These are phyloP conservation scores for Clathrospora elynae DNA, from an alignment of 2,329 filamentous ascomycete species.

Conservation along the genomic window DNA sequence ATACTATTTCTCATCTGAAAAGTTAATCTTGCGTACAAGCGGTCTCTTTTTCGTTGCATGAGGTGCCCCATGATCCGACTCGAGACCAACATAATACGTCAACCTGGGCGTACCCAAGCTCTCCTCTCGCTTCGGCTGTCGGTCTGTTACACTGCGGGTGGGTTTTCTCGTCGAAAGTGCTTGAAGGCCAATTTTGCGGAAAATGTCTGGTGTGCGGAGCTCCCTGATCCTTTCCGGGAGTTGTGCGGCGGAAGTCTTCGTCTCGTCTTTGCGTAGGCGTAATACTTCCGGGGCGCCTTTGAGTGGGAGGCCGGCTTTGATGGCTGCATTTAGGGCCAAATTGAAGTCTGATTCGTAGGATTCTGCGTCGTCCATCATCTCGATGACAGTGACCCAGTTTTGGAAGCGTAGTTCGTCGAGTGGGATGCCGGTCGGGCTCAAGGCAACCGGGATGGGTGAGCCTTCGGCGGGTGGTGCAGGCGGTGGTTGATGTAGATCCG, in stretches of 20 bases:
- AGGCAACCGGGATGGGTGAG: constrained; percentile 7
- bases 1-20: not conserved
- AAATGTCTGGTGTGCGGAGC: constrained; percentile 8
- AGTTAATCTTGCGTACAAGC: not conserved
- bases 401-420: constrained; percentile 55
- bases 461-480: constrained; percentile 17
- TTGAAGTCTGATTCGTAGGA: constrained; percentile 16
- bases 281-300: constrained; percentile 5
- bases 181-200: constrained; percentile 9
- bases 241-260: not conserved
- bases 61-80: constrained; percentile 6
- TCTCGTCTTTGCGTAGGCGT: constrained; percentile 6
- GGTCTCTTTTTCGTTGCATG: not conserved
- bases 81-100: constrained; percentile 14
- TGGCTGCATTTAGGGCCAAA: constrained; percentile 17
- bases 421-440: constrained; percentile 49
- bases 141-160: too few relatives aligned
- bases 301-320: constrained; percentile 12
- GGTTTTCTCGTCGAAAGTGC: too few relatives aligned
- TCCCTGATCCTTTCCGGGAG: constrained; percentile 13
- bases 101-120: constrained; percentile 3
- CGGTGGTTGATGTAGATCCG: constrained; percentile 45
- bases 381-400: constrained; percentile 57
- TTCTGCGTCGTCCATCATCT: constrained; percentile 51
- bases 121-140: too few relatives aligned